A percentile compares a stretch with the other conserved stretches of the same genome.
phyloP scores from a whole-genome alignment of 495 filamentous ascomycete species.

The Aspergillus kassunensis region DNA sequence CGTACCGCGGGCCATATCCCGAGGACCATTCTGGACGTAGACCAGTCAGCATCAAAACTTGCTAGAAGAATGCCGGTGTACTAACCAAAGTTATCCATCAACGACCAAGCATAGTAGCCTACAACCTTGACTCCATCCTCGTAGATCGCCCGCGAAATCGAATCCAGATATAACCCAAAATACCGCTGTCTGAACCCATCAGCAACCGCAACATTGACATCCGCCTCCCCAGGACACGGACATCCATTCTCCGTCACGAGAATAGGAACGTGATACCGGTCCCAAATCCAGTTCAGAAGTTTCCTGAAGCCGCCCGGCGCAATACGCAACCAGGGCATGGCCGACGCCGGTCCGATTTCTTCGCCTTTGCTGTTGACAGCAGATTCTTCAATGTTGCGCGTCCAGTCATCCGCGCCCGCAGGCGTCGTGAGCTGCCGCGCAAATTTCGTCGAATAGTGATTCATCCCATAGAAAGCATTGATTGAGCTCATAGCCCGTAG shows the following conservation, averaged over 20 bases:
- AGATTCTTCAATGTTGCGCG: slow-evolving; percentile 60
- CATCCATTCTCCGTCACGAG: slow-evolving; percentile 75
- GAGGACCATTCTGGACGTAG: slow-evolving; percentile 55
- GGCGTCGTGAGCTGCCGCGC: slow-evolving; percentile 44
- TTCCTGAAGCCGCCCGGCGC: slow-evolving; percentile 60
- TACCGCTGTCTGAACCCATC: slow-evolving; percentile 66
- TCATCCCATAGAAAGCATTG: slow-evolving; percentile 76
- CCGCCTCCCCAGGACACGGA: slow-evolving; percentile 63
- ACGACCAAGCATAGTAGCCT: slow-evolving; percentile 68
- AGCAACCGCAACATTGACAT: slow-evolving; percentile 58
- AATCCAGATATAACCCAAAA: slow-evolving; percentile 62
- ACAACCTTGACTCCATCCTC: slow-evolving; percentile 62
- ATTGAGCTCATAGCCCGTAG: slow-evolving; percentile 46
- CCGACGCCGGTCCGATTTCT: slow-evolving; percentile 61
- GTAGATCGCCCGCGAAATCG: slow-evolving; percentile 53
- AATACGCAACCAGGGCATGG: slow-evolving; percentile 63
- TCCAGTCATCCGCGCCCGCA: slow-evolving; percentile 49
- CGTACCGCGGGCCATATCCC: slow-evolving; percentile 68
- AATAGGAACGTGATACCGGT: slow-evolving; percentile 64
- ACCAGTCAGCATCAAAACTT: background rate
- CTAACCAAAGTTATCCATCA: slow-evolving; percentile 53
- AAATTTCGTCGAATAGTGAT: slow-evolving; percentile 73
- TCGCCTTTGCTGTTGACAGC: slow-evolving; percentile 57
- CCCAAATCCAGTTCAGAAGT: slow-evolving; percentile 64
- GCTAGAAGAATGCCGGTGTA: background rate